Base-by-base conservation (phyloP, 306 rosid genomes). In the Dryas alaskensis region DNA sequence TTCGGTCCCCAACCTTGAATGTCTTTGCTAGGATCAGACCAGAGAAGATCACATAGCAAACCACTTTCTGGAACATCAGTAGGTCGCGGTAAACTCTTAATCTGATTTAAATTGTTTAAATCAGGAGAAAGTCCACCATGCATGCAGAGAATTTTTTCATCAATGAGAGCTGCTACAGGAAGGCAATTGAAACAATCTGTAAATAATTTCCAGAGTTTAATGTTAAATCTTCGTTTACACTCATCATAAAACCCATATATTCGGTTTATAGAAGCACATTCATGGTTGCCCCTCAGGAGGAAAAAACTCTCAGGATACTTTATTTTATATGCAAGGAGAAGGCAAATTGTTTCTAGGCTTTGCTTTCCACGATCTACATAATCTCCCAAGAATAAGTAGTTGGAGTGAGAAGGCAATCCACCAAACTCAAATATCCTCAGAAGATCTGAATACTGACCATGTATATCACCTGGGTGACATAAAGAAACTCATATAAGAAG, bases 321-420 rank as follows among this genome's bases (percentile, higher is more conserved):
- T 55, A 91, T 89, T 84, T 94, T 94, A 53, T 85, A 93, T 27
- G 98, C 91, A 46, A 93, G 89, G 75, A 93, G 98, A 65, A 93
- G 98, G 76, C 96, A 93, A 57, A 93, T 91, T 42, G 96, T 87
- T 81, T 93, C 98, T 44, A 93, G 67, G 75, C 97, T 85, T 74
- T 91, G 97, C 79, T 89, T 93, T 48, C 98, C 98, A 3, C 96
- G 93, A 78, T 93, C 98, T 51, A 91, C 98, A 48, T 93, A 93
- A 74, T 93, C 98, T 25, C 98, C 97, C 65, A 93, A 72, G 55
- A 91, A 93, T 59, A 93, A 77, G 81, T 93, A 89, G 80, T 93
- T 88, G 39, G 96, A 89, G 46, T 83, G 88, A 65, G 98, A 95
- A 27, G 98, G 98, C 0, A 86, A 83, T 83, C 97, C 97, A 46